Percentiles rank a stretch among this genome's conserved stretches.
phyloP scores from a whole-genome alignment of 1,284 basidiomycete genomes.

The Irpex rosettiformis region DNA sequence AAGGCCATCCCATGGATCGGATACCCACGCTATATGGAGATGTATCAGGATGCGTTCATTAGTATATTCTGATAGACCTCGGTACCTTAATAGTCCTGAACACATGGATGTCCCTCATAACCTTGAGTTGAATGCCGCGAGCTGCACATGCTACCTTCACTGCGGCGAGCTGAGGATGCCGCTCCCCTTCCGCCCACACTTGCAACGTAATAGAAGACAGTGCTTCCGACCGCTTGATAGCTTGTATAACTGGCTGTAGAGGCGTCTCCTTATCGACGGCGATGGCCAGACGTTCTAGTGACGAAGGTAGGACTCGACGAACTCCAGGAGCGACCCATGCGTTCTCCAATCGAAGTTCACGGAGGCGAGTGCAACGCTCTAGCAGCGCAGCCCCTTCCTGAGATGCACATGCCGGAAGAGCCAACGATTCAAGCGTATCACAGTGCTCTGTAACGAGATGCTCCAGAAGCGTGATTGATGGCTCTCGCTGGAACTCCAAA shows the following conservation, averaged over 20 bases:
- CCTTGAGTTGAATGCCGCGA: conserved; percentile 24
- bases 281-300: conserved; percentile 52
- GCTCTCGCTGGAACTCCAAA: conserved; percentile 57
- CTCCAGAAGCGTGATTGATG: conserved; percentile 48
- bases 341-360: conserved; percentile 50
- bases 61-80: not conserved
- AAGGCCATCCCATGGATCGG: not conserved
- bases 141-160: conserved; percentile 27
- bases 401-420: conserved; percentile 50
- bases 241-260: conserved; percentile 43
- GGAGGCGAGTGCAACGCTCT: conserved; percentile 44
- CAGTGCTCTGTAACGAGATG: conserved; percentile 47
- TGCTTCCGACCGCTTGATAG: conserved; percentile 22
- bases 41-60: not conserved
- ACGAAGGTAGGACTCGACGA: conserved; percentile 45
- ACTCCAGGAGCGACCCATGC: conserved; percentile 40
- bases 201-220: conserved; percentile 26
- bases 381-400: conserved; percentile 44
- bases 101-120: conserved; percentile 22
- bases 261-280: conserved; percentile 53
- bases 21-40: not conserved
- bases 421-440: conserved; percentile 45
- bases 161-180: conserved; percentile 21
- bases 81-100: conserved; percentile 20
- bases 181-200: conserved; percentile 25